Base-by-base conservation (phyloP, 2,329 filamentous ascomycete genomes). In the Spiromastix sp. region DNA sequence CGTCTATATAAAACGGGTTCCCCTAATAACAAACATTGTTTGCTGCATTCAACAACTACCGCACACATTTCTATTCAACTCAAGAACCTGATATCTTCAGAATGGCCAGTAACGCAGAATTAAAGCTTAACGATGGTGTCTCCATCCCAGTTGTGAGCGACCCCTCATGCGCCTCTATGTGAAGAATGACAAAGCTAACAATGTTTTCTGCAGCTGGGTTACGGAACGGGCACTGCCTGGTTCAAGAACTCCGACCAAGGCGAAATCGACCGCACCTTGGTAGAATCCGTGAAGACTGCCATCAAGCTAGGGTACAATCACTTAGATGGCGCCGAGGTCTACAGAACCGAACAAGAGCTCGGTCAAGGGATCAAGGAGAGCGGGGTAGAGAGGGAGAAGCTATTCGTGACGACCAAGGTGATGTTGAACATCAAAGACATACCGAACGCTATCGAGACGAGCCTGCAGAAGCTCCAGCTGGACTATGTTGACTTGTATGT, bases 161-260 rank as follows among this genome's bases (percentile, higher is more conserved):
- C 10, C 16, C 13, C 36, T 17, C 3, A 8, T 28, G 3, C 15
- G n/a, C 19, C 12, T 2, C 10, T 5, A 12, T 24, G 6, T n/a
- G 27, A 13, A 13, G 15, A 30, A 7, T 16, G 7, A 6, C 27
- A 7, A 15, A 10, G 15, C 28, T 37, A 37, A 36, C 16, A 30
- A 20, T 4, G 16, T 10, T 9, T 10, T 38, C 15, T 10, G 31
- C 32, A 74, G 71, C 55, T 80, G 12, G 74, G 64, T 13, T 80
- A 74, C 54, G 75, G 76, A 18, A 72, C 70, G 0, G 77, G 77
- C 19, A 80, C 77, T 1, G 72, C 73, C 2, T 80, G 74, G 74
- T 78, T 64, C 52, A 81, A 81, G 54, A 55, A 44, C 2, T 59
- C 60, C 2, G 62, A 65, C 6, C 63, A 59, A 29, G 60, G 48